Conservation (phyloP, 2,329 filamentous ascomycete species). For the Zasmidium cellare region DNA sequence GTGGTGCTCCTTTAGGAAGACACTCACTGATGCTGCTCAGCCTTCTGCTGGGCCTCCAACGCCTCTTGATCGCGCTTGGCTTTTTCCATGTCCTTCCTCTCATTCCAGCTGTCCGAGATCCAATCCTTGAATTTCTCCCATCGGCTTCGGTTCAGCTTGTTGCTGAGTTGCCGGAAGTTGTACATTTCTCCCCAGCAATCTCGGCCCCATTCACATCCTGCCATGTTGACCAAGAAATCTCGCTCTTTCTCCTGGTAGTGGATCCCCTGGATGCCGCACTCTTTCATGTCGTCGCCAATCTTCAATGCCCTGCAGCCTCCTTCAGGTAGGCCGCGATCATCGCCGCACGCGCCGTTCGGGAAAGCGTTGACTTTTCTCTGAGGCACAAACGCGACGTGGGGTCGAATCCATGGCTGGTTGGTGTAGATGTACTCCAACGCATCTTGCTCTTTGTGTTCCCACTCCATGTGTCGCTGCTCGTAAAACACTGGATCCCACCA, state of each 20-base stretch:
- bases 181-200: conserved; percentile 99
- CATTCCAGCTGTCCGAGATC: conserved; percentile 39
- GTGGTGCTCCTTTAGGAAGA: background rate
- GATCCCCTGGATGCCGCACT: conserved; percentile 49
- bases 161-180: conserved; percentile 87
- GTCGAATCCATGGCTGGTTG: conserved; percentile 88
- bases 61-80: conserved; percentile 18
- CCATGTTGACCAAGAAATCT: conserved; percentile 98
- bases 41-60: conserved; percentile 13
- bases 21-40: conserved; percentile 5
- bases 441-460: conserved; percentile 99
- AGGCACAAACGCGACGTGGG: conserved; percentile 82
- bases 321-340: conserved; percentile 69
- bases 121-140: conserved; percentile 69
- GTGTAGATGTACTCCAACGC: conserved; percentile 89
- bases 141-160: conserved; percentile 77
- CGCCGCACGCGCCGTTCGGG: conserved; percentile 82
- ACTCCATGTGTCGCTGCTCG: conserved; percentile 98
- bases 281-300: conserved; percentile 23
- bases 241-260: conserved; percentile 85
- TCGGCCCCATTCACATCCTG: conserved; percentile 92
- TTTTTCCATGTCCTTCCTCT: conserved; percentile 25
- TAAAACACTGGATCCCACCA: conserved; percentile 99
- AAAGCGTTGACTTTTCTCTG: conserved; percentile 95
- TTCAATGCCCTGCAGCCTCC: conserved; percentile 28